Conservation (phyloP, 1,284 basidiomycete genomes). For the Microstroma glucosiphilum region DNA sequence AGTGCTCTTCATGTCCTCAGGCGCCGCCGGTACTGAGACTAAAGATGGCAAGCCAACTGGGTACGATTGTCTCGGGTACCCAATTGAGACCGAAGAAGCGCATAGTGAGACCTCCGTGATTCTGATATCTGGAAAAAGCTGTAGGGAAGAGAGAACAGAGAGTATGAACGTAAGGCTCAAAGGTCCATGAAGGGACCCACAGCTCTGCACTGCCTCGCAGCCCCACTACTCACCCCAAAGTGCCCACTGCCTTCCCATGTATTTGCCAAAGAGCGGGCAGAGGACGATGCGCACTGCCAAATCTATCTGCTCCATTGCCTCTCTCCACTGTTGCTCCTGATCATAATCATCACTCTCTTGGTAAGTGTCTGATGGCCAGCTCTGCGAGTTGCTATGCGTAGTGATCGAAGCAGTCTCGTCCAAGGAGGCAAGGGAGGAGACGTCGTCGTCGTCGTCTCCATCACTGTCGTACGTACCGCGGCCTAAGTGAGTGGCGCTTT, state of each 20-base stretch:
- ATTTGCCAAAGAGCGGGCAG: slow-evolving; percentile 4
- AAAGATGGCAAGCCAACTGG: neutral
- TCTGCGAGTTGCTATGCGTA: neutral
- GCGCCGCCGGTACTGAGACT: neutral
- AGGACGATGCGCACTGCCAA: neutral
- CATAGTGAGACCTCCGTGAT: neutral
- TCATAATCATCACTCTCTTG: neutral
- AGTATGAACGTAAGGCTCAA: neutral
- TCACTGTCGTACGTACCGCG: neutral
- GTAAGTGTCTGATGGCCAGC: neutral
- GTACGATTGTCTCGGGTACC: neutral
- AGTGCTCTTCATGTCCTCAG: no score
- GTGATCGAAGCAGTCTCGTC: neutral
- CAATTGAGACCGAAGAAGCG: slow-evolving; percentile 5
- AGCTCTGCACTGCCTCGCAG: no score
- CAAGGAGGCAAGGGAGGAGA: no score
- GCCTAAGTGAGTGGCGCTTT: no score
- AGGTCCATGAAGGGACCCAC: no score
- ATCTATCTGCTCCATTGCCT: neutral
- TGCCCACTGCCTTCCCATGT: slow-evolving; percentile 1
- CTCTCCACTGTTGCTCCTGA: neutral
- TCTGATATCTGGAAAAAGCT: neutral
- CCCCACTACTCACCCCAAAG: slow-evolving; percentile 6
- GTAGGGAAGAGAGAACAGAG: neutral
- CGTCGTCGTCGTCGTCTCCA: neutral